Evolutionary conservation across 78 protist genomes (phyloP), one percentile per base, ranked within the genome.

Genomic region (Guillardia theta): DNA sequence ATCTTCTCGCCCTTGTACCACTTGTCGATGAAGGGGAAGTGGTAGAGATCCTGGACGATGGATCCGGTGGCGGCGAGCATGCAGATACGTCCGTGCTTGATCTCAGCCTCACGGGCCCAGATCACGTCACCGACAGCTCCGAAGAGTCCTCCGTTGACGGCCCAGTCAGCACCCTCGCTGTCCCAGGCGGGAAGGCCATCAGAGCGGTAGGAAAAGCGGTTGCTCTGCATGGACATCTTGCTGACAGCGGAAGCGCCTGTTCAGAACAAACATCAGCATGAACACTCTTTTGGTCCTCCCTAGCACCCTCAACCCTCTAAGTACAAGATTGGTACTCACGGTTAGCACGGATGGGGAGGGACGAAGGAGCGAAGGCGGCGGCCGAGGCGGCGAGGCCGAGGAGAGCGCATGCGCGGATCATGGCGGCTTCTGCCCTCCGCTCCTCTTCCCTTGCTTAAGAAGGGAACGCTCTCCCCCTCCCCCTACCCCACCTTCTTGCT

Each of bases 51-150:
- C 90, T 78, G 90, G 41, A 43, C 48, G 90, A 78, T 43, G 44
- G 90, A 0, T 19, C 90, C 90, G 48, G 44, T 46, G 9, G 48
- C 1, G 33, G 90, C 90, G 9, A 78, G 90, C 90, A 78, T 78
- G 90, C 90, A 78, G 90, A 78, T 78, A 48, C 90, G 90, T 19
- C 90, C 90, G 90, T 78, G 90, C 90, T 78, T 78, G 90, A 78
- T 50, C 90, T 78, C 90, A 1, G 90, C 90, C 90, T 78, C 90
- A 48, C 90, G 90, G 9, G 90, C 90, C 90, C 90, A 78, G 50
- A 78, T 43, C 19, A 78, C 90, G 90, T 78, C 90, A n/a, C 90
- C 90, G 48, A 78, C 90, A 43, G 90, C 90, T 0, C 90, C 90
- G 48, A 78, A 78, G 90, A 78, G 90, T 46, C 90, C 90, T 6